phyloP scores from a whole-genome alignment of 805 yeast genomes.

The Zygosaccharomyces lentus region DNA sequence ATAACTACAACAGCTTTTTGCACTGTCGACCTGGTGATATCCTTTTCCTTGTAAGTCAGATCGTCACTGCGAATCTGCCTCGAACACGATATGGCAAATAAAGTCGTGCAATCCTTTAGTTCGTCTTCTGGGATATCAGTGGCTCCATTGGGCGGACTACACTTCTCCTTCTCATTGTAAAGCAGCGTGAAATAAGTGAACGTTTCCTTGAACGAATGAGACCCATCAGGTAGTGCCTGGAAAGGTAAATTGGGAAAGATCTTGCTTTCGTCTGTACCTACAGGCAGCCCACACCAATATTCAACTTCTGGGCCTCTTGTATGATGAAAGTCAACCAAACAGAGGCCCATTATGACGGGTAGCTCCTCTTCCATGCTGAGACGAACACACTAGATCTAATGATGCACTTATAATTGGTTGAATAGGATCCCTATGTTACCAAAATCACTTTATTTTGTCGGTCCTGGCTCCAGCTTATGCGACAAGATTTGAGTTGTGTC shows the following conservation, averaged over 20 bases:
- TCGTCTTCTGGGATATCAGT: constrained; percentile 37
- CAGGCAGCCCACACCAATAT: constrained; percentile 63
- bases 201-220: constrained; percentile 89
- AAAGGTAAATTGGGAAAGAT: constrained; percentile 88
- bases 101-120: constrained; percentile 47
- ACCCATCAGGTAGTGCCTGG: constrained; percentile 94
- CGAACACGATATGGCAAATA: constrained; percentile 94
- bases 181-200: constrained; percentile 84
- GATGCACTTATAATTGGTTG: not conserved
- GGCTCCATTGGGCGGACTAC: constrained; percentile 38
- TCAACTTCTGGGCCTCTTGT: constrained; percentile 92
- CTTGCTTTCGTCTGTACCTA: constrained; percentile 31
- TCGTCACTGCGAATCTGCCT: constrained; percentile 70
- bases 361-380: constrained; percentile 10
- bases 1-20: constrained; percentile 89
- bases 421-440: not conserved
- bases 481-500: not conserved
- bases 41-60: constrained; percentile 51
- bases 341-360: constrained; percentile 65
- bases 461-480: not conserved
- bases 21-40: constrained; percentile 78
- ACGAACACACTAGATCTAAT: not conserved
- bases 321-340: constrained; percentile 92
- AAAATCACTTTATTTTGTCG: not conserved
- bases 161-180: constrained; percentile 50